Conservation (phyloP, 495 filamentous ascomycete species). For the Aspergillus sclerotiicarbonarius region DNA sequence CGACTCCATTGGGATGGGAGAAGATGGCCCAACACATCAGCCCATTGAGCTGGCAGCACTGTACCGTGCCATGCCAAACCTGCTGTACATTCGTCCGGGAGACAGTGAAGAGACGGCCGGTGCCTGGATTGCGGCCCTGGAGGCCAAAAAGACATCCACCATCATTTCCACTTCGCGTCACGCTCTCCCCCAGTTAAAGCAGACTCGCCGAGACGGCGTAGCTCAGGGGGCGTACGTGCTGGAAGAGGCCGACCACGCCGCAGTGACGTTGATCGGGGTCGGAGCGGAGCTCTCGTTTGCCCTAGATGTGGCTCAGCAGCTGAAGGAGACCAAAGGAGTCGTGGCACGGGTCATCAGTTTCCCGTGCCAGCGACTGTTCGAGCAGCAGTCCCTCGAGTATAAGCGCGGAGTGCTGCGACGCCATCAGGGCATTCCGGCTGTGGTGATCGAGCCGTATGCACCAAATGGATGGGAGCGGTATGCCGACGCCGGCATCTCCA, state of each 20-base stretch:
- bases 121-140: slow-evolving; percentile 51
- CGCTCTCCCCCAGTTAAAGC: slow-evolving; percentile 37
- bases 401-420: slow-evolving; percentile 39
- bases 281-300: slow-evolving; percentile 50
- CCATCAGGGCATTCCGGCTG: slow-evolving; percentile 37
- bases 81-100: slow-evolving; percentile 56
- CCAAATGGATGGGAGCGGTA: slow-evolving; percentile 59
- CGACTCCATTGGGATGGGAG: slow-evolving; percentile 57
- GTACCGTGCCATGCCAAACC: slow-evolving; percentile 60
- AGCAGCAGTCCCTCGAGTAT: slow-evolving; percentile 49
- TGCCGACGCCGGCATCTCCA: slow-evolving; percentile 50
- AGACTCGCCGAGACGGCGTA: slow-evolving; percentile 42
- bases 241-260: slow-evolving; percentile 36
- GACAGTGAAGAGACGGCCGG: slow-evolving; percentile 58
- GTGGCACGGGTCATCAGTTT: slow-evolving; percentile 52
- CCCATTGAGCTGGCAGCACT: slow-evolving; percentile 56
- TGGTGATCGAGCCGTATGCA: slow-evolving; percentile 56
- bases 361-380: slow-evolving; percentile 55
- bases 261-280: slow-evolving; percentile 49
- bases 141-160: slow-evolving; percentile 39
- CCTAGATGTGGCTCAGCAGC: slow-evolving; percentile 33
- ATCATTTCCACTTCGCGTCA: slow-evolving; percentile 54
- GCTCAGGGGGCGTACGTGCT: slow-evolving; percentile 49
- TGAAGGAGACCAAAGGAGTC: slow-evolving; percentile 35
- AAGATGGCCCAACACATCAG: slow-evolving; percentile 63